Percentiles rank a stretch among this genome's conserved stretches.
These are phyloP conservation scores for Begonia masoniana DNA, from an alignment of 306 rosid genomes.

Conservation along the genomic window DNA sequence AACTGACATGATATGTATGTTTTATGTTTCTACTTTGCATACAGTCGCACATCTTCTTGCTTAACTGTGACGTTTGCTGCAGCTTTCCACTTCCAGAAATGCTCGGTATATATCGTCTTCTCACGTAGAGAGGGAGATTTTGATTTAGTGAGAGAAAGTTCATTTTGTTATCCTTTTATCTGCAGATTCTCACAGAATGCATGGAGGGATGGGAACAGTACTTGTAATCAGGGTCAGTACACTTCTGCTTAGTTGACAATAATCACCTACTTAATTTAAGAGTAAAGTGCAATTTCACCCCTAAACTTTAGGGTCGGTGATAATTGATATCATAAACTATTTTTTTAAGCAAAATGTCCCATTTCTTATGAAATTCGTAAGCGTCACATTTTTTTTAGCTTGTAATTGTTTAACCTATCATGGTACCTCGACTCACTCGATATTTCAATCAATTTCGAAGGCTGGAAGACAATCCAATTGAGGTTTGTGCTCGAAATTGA, in stretches of 20 bases:
- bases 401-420: no score
- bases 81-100: conserved; percentile 86
- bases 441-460: no score
- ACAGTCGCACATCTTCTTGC: conserved; percentile 84
- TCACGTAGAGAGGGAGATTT: background rate
- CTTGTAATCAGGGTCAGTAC: conserved; percentile 72
- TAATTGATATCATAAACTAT: no score
- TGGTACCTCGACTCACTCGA: no score
- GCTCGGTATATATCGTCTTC: conserved; percentile 44
- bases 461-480: no score
- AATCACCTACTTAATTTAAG: no score
- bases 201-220: conserved; percentile 92
- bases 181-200: conserved; percentile 72
- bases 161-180: conserved; percentile 1
- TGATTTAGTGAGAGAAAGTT: background rate
- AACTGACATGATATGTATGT: background rate
- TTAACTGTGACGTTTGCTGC: conserved; percentile 90
- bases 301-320: no score
- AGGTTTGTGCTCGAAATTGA: no score
- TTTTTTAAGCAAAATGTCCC: no score
- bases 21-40: conserved; percentile 17
- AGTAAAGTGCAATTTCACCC: no score
- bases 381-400: no score
- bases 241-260: background rate
- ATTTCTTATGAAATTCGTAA: no score